phyloP scores from a whole-genome alignment of 139 green algal genomes.

The Micractinium conductrix region DNA sequence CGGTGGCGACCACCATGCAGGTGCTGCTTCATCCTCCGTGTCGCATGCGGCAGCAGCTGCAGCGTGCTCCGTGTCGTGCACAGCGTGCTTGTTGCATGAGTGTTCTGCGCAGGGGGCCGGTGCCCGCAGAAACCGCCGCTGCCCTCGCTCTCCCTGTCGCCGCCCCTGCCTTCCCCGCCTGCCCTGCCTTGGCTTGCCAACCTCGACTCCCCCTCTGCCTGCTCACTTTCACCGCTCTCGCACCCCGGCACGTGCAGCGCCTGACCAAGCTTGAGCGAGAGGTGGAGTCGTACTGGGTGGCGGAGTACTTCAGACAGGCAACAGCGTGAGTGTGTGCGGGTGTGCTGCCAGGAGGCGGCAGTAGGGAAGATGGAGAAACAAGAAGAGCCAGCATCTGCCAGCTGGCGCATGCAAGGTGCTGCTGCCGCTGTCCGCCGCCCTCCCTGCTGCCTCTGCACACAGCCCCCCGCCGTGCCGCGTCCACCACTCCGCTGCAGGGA shows the following conservation, averaged over 20 bases:
- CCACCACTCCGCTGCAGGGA: background rate
- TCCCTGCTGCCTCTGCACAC: background rate
- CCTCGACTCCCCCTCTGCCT: background rate
- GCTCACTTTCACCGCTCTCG: background rate
- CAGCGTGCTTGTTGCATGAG: too few species aligned
- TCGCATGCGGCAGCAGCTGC: too few species aligned
- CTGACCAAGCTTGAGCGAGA: conserved; percentile 59
- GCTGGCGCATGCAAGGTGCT: too few species aligned
- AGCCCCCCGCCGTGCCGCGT: background rate
- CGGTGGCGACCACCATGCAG: conserved; percentile 12
- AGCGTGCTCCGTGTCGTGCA: too few species aligned
- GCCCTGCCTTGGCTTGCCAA: too few species aligned
- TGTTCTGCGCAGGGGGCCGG: too few species aligned
- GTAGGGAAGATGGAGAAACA: too few species aligned
- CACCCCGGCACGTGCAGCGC: background rate
- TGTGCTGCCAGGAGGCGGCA: too few species aligned
- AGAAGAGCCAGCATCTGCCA: too few species aligned
- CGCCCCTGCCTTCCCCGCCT: background rate
- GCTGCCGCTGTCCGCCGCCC: background rate
- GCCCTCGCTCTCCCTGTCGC: too few species aligned
- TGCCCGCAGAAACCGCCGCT: too few species aligned
- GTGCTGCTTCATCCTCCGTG: background rate
- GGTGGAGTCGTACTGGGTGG: conserved; percentile 65
- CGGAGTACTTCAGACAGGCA: conserved; percentile 68
- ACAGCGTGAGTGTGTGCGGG: background rate